These are phyloP conservation scores for Parasitella parasitica DNA, from an alignment of 371 early-diverging fungal genomes.

Conservation along the genomic window DNA sequence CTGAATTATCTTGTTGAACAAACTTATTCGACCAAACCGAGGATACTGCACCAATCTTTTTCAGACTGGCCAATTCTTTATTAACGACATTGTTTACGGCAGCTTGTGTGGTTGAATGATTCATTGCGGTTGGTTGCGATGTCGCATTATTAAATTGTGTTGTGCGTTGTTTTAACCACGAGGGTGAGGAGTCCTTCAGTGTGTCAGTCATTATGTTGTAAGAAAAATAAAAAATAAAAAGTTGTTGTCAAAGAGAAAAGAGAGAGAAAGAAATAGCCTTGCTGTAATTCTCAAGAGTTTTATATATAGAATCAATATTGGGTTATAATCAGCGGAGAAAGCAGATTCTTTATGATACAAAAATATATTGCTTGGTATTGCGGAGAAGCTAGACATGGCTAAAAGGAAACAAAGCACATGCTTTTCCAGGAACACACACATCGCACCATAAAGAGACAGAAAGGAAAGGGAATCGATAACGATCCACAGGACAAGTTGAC, in stretches of 20 bases:
- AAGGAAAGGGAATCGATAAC: no score
- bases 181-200: background rate
- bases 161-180: constrained; percentile 24
- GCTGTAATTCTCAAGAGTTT: background rate
- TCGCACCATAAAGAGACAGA: background rate
- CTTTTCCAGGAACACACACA: constrained; percentile 19
- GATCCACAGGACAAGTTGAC: no score
- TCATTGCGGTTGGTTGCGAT: background rate
- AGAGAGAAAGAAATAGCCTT: background rate
- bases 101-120: background rate
- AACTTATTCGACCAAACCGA: constrained; percentile 31
- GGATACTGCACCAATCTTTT: constrained; percentile 26
- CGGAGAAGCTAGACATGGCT: background rate
- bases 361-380: background rate
- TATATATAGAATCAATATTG: background rate
- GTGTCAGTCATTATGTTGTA: constrained; percentile 1
- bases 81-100: constrained; percentile 14
- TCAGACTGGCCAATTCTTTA: constrained; percentile 26
- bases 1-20: constrained; percentile 28
- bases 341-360: background rate
- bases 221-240: background rate
- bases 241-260: background rate
- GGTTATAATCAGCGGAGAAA: constrained; percentile 13
- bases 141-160: constrained; percentile 6
- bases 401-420: constrained; percentile 21